Evolutionary conservation across 23 red algal species (phyloP).

Genomic region (Gracilaria gracilis): DNA sequence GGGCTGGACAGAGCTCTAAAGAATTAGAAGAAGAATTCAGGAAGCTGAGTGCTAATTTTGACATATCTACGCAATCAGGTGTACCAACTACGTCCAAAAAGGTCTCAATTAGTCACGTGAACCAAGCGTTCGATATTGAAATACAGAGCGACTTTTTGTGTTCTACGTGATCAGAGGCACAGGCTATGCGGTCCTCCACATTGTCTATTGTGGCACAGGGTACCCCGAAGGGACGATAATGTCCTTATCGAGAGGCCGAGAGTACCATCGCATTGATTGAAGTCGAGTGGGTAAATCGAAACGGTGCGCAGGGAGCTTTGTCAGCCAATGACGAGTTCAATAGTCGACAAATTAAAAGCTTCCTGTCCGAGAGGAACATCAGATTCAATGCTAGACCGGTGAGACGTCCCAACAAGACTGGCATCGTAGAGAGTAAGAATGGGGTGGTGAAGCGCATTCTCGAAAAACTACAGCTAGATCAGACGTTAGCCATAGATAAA

Average conservation of each 20-base stretch:
- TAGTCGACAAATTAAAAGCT: too few relatives aligned
- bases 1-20: too few relatives aligned
- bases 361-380: background rate
- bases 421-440: conserved; percentile 49
- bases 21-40: background rate
- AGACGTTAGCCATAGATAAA: background rate
- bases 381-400: background rate
- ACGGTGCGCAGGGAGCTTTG: too few relatives aligned
- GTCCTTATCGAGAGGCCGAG: background rate
- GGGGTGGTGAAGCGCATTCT: conserved; percentile 13
- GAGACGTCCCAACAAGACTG: conserved; percentile 7
- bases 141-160: too few relatives aligned
- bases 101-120: conserved; percentile 38
- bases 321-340: too few relatives aligned
- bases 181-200: too few relatives aligned
- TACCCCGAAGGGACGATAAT: conserved; percentile 26
- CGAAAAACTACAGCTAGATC: conserved; percentile 6
- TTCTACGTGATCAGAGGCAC: conserved; percentile 19
- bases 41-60: conserved; percentile 21
- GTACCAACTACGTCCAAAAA: conserved; percentile 28
- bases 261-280: too few relatives aligned
- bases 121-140: too few relatives aligned
- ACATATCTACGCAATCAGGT: too few relatives aligned
- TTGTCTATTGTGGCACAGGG: conserved; percentile 32
- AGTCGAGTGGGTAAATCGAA: too few relatives aligned